A percentile compares a stretch with the other conserved stretches of the same genome.
phyloP scores from a whole-genome alignment of 768 basidiomycete species.

The Pleurotus platypus region DNA sequence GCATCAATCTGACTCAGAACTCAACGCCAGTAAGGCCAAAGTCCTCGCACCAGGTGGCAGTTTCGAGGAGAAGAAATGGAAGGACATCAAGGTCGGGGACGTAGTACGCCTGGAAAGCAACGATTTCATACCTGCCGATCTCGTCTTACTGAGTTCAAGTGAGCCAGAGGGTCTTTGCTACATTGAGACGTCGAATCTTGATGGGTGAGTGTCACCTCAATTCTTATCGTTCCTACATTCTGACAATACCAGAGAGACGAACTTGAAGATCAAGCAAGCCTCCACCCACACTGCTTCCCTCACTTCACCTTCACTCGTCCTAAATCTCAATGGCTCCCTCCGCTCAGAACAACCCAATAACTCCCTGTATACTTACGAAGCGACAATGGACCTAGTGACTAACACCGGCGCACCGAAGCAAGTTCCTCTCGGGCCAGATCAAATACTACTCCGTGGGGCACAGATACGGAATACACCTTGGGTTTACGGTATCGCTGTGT shows the following conservation, averaged over 20 bases:
- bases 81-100: conserved; percentile 87
- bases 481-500: conserved; percentile 92
- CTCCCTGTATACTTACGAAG: conserved; percentile 94
- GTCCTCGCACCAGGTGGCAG: conserved; percentile 60
- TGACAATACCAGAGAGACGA: conserved; percentile 71
- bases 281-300: conserved; percentile 76
- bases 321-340: conserved; percentile 73
- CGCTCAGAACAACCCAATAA: conserved; percentile 98
- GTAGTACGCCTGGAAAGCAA: conserved; percentile 87
- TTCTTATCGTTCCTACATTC: conserved; percentile 1
- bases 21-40: conserved; percentile 81
- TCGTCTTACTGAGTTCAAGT: conserved; percentile 81
- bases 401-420: conserved; percentile 64
- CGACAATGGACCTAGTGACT: conserved; percentile 64
- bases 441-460: conserved; percentile 89
- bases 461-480: conserved; percentile 95
- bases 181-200: conserved; percentile 96
- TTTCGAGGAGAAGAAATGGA: conserved; percentile 82
- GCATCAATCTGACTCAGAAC: conserved; percentile 89
- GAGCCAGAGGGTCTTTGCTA: conserved; percentile 98
- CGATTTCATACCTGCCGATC: conserved; percentile 95
- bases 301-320: conserved; percentile 73
- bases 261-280: conserved; percentile 98
- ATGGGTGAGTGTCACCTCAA: conserved; percentile 59
- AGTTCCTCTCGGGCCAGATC: conserved; percentile 91